Evolutionary conservation across 805 yeast species (phyloP), one percentile per base, ranked within the genome.

Genomic region (Yamadazyma takamatsuzukensis): DNA sequence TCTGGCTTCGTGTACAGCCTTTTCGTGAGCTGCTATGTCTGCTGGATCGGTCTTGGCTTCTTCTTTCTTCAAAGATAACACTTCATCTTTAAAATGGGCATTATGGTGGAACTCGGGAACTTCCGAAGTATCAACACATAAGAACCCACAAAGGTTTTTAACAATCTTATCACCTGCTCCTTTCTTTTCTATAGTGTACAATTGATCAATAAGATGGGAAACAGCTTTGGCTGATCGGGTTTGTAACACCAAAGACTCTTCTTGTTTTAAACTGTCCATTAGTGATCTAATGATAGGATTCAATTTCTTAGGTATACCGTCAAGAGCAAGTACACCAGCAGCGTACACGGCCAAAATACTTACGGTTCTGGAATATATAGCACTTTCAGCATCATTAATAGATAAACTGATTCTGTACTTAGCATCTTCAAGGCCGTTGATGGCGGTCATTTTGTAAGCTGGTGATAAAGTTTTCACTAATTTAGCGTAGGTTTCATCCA

Each of bases 111-210:
- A 93, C 49, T 87, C 97, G 2, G 98, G 98, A 19, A 90, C 96
- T 52, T 89, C 97, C 3, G 93, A 76, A 0, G 96, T 87, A 53
- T 90, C 98, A 19, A 89, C 96, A 61, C 98, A 93, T 32, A 93
- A 53, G 53, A 90, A 90, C 0, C 90, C 95, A 61, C 96, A 85
- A 35, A 94, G 62, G 51, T 93, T 93, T 54, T 86, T 90, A 27
- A 86, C 76, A 43, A 94, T 83, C 53, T 93, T 93, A 46, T 86
- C 94, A 2, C 90, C 78, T 1, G 90, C 93, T 22, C 78, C 79
- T n/a, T 53, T 54, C 50, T 88, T 87, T 6, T 75, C 77, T 4
- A 59, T 60, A 1, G 53, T 53, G 21, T 76, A 67, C 34, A 94
- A 72, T 40, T 74, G 72, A n/a, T 59, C 50, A 23, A 88, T 75